A percentile compares a stretch with the other conserved stretches of the same genome.
phyloP scores from a whole-genome alignment of 2,329 filamentous ascomycete genomes.

The Fusarium palustre region DNA sequence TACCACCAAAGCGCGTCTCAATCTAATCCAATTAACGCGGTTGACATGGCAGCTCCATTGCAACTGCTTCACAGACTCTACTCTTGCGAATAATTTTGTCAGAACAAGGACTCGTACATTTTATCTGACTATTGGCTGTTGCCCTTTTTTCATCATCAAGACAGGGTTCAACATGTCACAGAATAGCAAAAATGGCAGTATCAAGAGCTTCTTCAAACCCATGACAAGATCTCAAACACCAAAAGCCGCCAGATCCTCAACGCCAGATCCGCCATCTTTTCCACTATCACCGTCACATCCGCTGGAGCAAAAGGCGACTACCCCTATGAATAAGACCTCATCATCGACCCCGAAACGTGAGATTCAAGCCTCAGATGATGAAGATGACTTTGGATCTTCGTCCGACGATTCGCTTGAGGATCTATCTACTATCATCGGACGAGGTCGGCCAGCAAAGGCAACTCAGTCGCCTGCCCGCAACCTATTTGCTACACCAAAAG shows the following conservation, averaged over 20 bases:
- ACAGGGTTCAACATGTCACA: slow-evolving; percentile 39
- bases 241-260: slow-evolving; percentile 9
- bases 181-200: slow-evolving; percentile 49
- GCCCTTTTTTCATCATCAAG: not conserved
- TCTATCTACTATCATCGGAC: slow-evolving; percentile 54
- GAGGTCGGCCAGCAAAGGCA: slow-evolving; percentile 39
- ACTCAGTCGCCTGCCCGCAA: slow-evolving; percentile 35
- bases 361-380: slow-evolving; percentile 79
- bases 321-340: slow-evolving; percentile 41
- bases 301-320: slow-evolving; percentile 40
- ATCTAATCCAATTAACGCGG: slow-evolving; percentile 32
- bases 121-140: not conserved
- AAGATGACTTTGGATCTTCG: slow-evolving; percentile 65
- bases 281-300: slow-evolving; percentile 44
- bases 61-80: slow-evolving; percentile 20
- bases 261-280: slow-evolving; percentile 31
- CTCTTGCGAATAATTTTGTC: not conserved
- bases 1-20: slow-evolving; percentile 21
- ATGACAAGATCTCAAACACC: slow-evolving; percentile 33
- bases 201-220: slow-evolving; percentile 56
- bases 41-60: slow-evolving; percentile 10
- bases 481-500: slow-evolving; percentile 57
- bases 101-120: not conserved
- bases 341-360: slow-evolving; percentile 63
- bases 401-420: slow-evolving; percentile 71